Conservation (phyloP, 805 yeast genomes). For the Candida boleticola region DNA sequence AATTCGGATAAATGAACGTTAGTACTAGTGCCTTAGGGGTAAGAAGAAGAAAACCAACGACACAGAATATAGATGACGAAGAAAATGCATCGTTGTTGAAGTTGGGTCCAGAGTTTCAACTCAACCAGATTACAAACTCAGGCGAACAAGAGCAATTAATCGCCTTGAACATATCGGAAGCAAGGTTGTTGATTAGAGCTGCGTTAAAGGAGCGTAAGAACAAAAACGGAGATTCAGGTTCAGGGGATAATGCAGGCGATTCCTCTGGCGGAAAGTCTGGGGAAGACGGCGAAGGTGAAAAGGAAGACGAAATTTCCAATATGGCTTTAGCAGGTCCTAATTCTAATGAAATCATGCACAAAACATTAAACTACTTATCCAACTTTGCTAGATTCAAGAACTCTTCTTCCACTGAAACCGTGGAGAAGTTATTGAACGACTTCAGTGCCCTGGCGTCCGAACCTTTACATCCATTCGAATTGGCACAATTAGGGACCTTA, state of each 20-base stretch:
- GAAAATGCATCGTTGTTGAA: slow-evolving; percentile 87
- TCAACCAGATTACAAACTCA: slow-evolving; percentile 74
- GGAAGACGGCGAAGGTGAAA: slow-evolving; percentile 36
- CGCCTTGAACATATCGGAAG: slow-evolving; percentile 85
- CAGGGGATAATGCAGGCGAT: slow-evolving; percentile 11
- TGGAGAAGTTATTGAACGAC: slow-evolving; percentile 80
- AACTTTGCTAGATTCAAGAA: slow-evolving; percentile 89
- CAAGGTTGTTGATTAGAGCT: slow-evolving; percentile 84
- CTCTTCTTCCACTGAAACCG: slow-evolving; percentile 89
- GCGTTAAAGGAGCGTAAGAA: slow-evolving; percentile 67
- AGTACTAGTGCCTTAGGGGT: slow-evolving; percentile 87
- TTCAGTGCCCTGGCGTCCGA: slow-evolving; percentile 47
- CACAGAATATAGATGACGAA: slow-evolving; percentile 72
- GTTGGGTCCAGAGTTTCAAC: slow-evolving; percentile 90
- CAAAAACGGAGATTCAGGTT: slow-evolving; percentile 39
- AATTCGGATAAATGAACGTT: slow-evolving; percentile 62
- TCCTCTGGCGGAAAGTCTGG: slow-evolving; percentile 12
- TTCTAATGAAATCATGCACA: slow-evolving; percentile 84
- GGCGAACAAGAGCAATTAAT: slow-evolving; percentile 76
- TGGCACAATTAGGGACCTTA: slow-evolving; percentile 86
- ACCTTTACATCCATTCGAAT: slow-evolving; percentile 88
- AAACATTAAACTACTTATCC: slow-evolving; percentile 83
- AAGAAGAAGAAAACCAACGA: slow-evolving; percentile 63
- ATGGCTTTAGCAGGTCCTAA: slow-evolving; percentile 61
- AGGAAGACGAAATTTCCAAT: slow-evolving; percentile 45